phyloP scores from a whole-genome alignment of 2,329 filamentous ascomycete genomes.

The Talaromyces sp. region DNA sequence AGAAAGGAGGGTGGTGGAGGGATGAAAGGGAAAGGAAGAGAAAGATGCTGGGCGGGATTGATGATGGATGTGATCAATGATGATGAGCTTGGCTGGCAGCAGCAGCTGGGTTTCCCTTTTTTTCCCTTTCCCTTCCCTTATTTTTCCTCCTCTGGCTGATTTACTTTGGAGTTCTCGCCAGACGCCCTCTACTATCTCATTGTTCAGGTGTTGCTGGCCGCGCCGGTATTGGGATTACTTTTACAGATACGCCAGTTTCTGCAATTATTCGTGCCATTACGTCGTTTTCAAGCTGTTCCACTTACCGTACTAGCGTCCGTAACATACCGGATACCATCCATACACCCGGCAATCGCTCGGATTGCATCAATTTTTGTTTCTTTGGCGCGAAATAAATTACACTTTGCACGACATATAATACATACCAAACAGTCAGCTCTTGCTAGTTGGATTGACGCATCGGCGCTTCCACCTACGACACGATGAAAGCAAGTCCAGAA shows the following conservation, averaged over 20 bases:
- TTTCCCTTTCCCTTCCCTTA: slow-evolving; percentile 15
- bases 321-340: slow-evolving; percentile 13
- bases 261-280: neutral
- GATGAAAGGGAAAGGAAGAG: slow-evolving; percentile 3
- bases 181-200: neutral
- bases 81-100: neutral
- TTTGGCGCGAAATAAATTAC: neutral
- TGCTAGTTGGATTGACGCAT: neutral
- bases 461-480: neutral
- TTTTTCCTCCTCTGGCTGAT: neutral
- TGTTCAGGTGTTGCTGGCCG: neutral
- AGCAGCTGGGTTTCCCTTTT: slow-evolving; percentile 11
- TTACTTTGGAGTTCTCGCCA: slow-evolving; percentile 7
- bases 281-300: neutral
- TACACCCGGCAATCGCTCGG: neutral
- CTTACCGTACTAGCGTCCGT: slow-evolving; percentile 18
- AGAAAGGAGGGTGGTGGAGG: slow-evolving; percentile 16
- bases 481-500: neutral
- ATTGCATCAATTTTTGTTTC: neutral
- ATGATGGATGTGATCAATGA: slow-evolving; percentile 9
- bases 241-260: neutral
- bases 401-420: neutral
- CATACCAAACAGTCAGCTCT: neutral
- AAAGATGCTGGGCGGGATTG: slow-evolving; percentile 12
- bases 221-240: neutral